Evolutionary conservation across 2,329 filamentous ascomycete genomes (phyloP).

Genomic region (Phyllosticta paracitricarpa): DNA sequence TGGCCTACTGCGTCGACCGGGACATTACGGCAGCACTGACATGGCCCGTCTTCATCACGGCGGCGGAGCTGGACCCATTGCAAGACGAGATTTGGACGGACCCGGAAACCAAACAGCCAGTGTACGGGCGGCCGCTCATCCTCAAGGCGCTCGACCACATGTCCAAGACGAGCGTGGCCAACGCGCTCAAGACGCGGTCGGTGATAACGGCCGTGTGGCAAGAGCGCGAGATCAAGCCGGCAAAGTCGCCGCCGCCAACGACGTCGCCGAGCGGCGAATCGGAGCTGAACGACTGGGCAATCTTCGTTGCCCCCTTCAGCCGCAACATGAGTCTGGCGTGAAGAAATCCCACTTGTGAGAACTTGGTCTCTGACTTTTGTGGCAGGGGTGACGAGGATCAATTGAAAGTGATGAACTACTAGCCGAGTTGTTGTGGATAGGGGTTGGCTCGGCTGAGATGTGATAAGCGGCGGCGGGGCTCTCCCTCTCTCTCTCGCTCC

Average conservation of each 20-base stretch:
- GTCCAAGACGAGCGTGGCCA: constrained; percentile 31
- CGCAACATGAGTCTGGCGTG: constrained; percentile 32
- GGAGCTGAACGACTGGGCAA: constrained; percentile 32
- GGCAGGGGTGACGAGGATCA: not conserved
- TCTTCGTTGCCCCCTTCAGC: constrained; percentile 33
- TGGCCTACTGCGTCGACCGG: constrained; percentile 25
- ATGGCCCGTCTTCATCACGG: constrained; percentile 36
- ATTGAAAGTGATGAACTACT: not conserved
- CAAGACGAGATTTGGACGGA: constrained; percentile 28
- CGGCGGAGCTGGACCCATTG: constrained; percentile 29
- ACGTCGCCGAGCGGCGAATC: constrained; percentile 13
- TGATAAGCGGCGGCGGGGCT: not conserved
- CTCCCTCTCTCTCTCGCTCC: not conserved
- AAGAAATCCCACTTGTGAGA: not conserved
- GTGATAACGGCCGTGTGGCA: constrained; percentile 42
- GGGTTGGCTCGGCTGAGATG: not conserved
- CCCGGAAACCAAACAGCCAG: constrained; percentile 12
- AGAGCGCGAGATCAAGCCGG: constrained; percentile 28
- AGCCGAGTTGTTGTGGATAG: not conserved
- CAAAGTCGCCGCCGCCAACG: not conserved
- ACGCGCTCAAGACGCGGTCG: constrained; percentile 35
- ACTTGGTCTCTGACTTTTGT: not conserved
- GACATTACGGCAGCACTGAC: constrained; percentile 27
- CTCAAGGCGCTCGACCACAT: constrained; percentile 32
- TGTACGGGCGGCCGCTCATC: constrained; percentile 30